Evolutionary conservation across 306 rosid genomes (phyloP), one percentile per base, ranked within the genome.

Genomic region (Cyclanthera cordifolia): DNA sequence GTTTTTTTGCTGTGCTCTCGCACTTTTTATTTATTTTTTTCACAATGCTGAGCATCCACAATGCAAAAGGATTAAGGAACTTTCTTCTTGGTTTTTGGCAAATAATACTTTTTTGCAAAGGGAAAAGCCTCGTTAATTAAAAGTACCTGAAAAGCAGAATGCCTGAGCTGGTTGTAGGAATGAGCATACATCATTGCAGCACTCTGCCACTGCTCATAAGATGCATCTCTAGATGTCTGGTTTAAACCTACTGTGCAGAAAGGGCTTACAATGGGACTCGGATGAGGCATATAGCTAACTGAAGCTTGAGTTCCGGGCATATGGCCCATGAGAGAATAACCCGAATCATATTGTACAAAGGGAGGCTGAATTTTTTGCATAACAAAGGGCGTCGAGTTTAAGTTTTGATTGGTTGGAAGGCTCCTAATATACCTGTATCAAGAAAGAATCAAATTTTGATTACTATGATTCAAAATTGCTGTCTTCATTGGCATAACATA

Each of bases 111-210:
- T 66, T 24, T 45, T 46, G 53, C 34, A 25, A 66, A 46, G 43
- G 19, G 3, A 14, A 41, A 41, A 13, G 20, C 14, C 8, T 45
- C 39, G 24, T 15, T 24, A 46, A 17, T 12, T 6, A 45, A 65
- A 21, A 25, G 30, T 78, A 90, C 79, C 78, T 82, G 97, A 80
- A 81, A 86, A 78, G 86, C 88, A 78, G 88, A 83, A 80, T 87
- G 95, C 72, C 97, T 82, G 77, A 88, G 85, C 68, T 88, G 97
- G 71, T 84, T 66, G 71, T 66, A 66, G 24, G 71, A 81, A 78
- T 88, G 95, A 6, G 88, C 90, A 83, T 91, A 91, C 92, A 91
- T 85, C 88, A 91, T 82, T 21, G 95, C 74, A 82, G 96, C 74
- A 78, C 84, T 85, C 16, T 93, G 87, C 96, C 97, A 91, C 77